Evolutionary conservation across 2,329 filamentous ascomycete genomes (phyloP).

Genomic region (Cladorrhinum sp.): DNA sequence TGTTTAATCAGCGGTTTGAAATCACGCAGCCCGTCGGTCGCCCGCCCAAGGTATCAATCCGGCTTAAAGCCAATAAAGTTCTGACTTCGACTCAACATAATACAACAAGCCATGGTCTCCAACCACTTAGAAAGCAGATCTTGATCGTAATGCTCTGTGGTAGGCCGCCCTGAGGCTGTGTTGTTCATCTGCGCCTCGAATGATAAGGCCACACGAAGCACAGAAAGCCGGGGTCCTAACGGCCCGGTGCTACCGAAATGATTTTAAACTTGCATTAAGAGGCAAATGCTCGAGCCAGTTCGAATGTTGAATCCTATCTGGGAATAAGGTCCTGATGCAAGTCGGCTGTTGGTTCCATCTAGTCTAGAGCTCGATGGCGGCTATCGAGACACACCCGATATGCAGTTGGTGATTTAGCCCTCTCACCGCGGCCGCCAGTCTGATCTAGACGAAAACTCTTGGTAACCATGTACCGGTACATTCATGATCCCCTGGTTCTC

Average conservation of each 20-base stretch:
- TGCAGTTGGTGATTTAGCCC: slow-evolving; percentile 2
- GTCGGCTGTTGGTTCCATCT: slow-evolving; percentile 14
- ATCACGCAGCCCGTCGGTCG: neutral
- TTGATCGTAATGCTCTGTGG: neutral
- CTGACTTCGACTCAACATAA: neutral
- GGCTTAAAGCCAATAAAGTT: neutral
- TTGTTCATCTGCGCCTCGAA: neutral
- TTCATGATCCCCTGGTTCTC: neutral
- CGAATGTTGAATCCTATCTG: neutral
- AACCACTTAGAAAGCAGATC: neutral
- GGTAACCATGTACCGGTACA: neutral
- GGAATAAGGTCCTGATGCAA: neutral
- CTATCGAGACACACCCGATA: slow-evolving; percentile 16
- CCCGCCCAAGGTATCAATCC: neutral
- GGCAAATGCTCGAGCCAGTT: neutral
- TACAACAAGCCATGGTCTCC: neutral
- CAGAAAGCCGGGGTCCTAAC: neutral
- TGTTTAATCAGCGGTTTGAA: neutral
- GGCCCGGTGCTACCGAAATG: neutral
- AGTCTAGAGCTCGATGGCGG: slow-evolving; percentile 9
- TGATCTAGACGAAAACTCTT: neutral
- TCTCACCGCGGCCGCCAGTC: neutral
- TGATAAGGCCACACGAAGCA: neutral
- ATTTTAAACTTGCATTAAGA: neutral
- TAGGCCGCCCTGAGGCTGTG: neutral